Evolutionary conservation across 306 rosid species (phyloP).

Genomic region (Morella rubra): DNA sequence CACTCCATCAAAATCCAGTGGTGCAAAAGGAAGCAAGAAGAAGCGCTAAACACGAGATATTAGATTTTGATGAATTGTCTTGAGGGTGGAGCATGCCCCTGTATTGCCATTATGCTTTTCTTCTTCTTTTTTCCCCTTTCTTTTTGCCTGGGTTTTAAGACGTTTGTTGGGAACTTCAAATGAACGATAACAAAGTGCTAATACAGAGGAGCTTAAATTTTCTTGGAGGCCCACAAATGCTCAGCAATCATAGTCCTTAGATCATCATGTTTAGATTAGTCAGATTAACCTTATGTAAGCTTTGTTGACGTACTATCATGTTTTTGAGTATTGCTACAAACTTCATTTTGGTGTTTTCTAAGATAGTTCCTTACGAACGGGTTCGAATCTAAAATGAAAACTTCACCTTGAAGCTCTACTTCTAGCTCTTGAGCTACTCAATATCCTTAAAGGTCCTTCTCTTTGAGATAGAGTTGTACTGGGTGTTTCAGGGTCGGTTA

Average conservation of each 20-base stretch:
- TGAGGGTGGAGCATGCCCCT: conserved; percentile 27
- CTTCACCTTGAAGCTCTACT: too few relatives aligned
- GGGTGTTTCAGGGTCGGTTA: too few relatives aligned
- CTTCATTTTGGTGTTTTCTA: too few relatives aligned
- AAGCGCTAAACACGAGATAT: conserved; percentile 57
- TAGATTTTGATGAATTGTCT: conserved; percentile 23
- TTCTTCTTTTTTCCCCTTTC: not conserved
- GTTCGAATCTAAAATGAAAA: too few relatives aligned
- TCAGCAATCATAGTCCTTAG: not conserved
- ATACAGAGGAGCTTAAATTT: not conserved
- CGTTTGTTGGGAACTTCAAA: not conserved
- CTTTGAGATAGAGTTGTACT: too few relatives aligned
- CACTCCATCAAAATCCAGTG: conserved; percentile 75
- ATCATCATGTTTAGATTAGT: too few relatives aligned
- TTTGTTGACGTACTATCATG: not conserved
- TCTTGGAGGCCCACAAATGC: not conserved
- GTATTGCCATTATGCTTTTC: conserved; percentile 39
- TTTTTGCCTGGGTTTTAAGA: not conserved
- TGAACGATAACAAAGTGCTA: not conserved
- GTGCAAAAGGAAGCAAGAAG: conserved; percentile 89
- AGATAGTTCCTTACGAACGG: too few relatives aligned
- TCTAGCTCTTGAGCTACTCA: too few relatives aligned
- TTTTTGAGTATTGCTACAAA: too few relatives aligned
- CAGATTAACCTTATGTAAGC: not conserved
- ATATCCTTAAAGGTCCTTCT: too few relatives aligned